Evolutionary conservation across 2,329 filamentous ascomycete species (phyloP).

Genomic region (Epichloe aotearoae): DNA sequence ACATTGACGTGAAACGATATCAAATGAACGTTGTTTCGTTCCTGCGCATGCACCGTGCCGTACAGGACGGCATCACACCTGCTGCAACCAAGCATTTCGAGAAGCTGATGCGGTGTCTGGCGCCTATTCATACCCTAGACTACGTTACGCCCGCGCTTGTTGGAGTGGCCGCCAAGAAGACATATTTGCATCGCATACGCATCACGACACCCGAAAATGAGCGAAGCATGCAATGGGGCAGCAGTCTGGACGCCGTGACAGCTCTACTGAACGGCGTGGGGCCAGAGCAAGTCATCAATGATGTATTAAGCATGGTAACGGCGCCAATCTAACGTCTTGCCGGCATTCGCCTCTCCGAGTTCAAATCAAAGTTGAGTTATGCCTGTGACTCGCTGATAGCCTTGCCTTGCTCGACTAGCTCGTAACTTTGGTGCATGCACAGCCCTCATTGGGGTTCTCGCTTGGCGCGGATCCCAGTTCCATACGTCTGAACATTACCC

Average conservation of each 20-base stretch:
- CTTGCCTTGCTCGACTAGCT: neutral
- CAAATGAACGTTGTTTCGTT: conserved; percentile 80
- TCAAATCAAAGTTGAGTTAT: neutral
- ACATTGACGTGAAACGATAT: conserved; percentile 70
- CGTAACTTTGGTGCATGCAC: neutral
- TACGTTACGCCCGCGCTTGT: conserved; percentile 80
- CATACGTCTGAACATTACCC: too few species aligned
- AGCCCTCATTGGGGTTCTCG: neutral
- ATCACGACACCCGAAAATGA: conserved; percentile 60
- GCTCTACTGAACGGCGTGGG: conserved; percentile 49
- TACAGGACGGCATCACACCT: conserved; percentile 65
- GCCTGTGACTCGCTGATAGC: neutral
- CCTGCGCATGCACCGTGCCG: conserved; percentile 74
- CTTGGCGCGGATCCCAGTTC: too few species aligned
- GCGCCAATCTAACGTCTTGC: conserved; percentile 14
- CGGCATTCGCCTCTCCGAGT: neutral
- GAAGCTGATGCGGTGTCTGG: conserved; percentile 56
- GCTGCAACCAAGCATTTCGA: conserved; percentile 66
- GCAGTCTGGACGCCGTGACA: conserved; percentile 56
- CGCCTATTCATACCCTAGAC: conserved; percentile 65
- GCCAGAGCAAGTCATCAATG: conserved; percentile 51
- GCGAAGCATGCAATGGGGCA: conserved; percentile 88
- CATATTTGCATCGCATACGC: conserved; percentile 73
- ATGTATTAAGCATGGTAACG: conserved; percentile 44
- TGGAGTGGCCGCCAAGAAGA: conserved; percentile 67